These are phyloP conservation scores for Nitzschia inconspicua DNA, from an alignment of 108 stramenopile genomes.

Conservation along the genomic window DNA sequence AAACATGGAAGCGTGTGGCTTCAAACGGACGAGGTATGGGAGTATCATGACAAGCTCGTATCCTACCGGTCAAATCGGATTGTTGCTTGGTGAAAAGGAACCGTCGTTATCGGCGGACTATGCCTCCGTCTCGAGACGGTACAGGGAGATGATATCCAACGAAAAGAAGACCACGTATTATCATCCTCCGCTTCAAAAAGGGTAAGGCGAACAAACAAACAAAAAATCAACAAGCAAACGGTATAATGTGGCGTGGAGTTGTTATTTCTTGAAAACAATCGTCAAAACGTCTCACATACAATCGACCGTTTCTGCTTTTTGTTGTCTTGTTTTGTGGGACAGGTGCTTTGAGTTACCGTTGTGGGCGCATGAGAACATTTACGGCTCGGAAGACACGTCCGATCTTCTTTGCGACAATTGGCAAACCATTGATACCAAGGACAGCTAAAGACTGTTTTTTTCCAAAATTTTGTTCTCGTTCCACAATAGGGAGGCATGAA, in stretches of 20 bases:
- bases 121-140: slow-evolving; percentile 16
- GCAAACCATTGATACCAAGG: no score
- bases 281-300: background rate
- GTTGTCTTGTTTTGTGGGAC: no score
- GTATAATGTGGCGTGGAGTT: no score
- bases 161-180: slow-evolving; percentile 60
- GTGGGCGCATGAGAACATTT: slow-evolving; percentile 72
- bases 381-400: slow-evolving; percentile 31
- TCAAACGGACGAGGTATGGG: slow-evolving; percentile 62
- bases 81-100: slow-evolving; percentile 58
- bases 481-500: no score
- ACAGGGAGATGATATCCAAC: slow-evolving; percentile 32
- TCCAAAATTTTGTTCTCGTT: no score
- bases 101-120: slow-evolving; percentile 12
- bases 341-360: slow-evolving; percentile 75
- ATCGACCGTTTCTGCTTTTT: background rate
- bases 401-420: slow-evolving; percentile 27
- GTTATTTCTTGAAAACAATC: slow-evolving; percentile 9
- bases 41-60: slow-evolving; percentile 60
- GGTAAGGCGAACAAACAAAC: slow-evolving; percentile 13
- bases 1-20: slow-evolving; percentile 50
- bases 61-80: slow-evolving; percentile 82
- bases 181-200: slow-evolving; percentile 66
- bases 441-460: no score
- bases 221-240: no score